Conservation (phyloP, 768 basidiomycete species). For the button mushroom (Agaricus bisporus) region DNA sequence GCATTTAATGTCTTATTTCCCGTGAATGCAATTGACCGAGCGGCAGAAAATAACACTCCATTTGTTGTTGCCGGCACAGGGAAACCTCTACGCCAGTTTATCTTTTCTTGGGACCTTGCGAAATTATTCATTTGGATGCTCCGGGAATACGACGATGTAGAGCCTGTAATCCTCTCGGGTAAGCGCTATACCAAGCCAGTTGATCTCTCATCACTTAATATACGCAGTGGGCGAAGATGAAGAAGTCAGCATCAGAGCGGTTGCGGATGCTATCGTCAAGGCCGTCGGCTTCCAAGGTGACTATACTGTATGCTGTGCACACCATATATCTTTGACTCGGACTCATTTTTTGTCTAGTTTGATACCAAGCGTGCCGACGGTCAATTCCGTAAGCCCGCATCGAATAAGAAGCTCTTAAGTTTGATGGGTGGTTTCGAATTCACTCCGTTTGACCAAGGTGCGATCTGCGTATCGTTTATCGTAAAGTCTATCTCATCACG, state of each 20-base stretch:
- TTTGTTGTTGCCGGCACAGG: constrained; percentile 89
- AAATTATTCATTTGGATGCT: constrained; percentile 93
- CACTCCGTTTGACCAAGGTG: constrained; percentile 85
- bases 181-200: constrained; percentile 11
- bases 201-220: neutral
- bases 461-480: constrained; percentile 12
- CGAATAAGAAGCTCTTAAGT: constrained; percentile 79
- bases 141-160: constrained; percentile 86
- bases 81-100: constrained; percentile 93
- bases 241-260: constrained; percentile 87
- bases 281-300: constrained; percentile 75
- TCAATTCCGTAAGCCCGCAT: constrained; percentile 94
- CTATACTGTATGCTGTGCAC: constrained; percentile 47
- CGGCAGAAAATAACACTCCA: constrained; percentile 68
- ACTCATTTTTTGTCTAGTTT: constrained; percentile 43
- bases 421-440: constrained; percentile 81
- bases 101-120: constrained; percentile 94
- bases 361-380: constrained; percentile 84
- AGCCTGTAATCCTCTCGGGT: constrained; percentile 91
- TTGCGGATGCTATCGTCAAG: constrained; percentile 87
- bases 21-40: neutral
- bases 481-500: constrained; percentile 1
- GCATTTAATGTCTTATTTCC: constrained; percentile 7
- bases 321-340: neutral
- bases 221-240: constrained; percentile 81